Evolutionary conservation across 768 basidiomycete genomes (phyloP), one percentile per base, ranked within the genome.

Genomic region (Termitomyces sp.): DNA sequence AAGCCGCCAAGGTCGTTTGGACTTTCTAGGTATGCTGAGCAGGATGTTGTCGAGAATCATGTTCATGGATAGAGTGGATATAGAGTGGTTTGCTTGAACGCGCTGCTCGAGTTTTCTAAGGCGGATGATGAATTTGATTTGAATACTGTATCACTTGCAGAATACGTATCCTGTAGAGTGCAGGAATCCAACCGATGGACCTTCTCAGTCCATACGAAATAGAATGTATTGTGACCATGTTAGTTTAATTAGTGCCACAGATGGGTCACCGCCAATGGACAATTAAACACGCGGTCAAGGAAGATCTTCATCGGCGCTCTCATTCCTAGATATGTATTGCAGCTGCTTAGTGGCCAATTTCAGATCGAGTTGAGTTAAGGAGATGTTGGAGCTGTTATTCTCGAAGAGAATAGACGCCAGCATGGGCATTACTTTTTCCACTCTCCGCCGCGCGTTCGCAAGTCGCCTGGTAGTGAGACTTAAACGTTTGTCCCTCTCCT

Each of bases 81-180:
- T 98, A 65, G 96, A 99, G 70, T 97, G 94, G 70, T 99, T 98
- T 77, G 97, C 96, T 82, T 98, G 35, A 98, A 98, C 71, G 86
- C 93, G 9, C 81, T 97, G 8, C 82, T 98, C 45, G 97, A 98
- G 30, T 94, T 92, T 0, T 85, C 91, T 2, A 92, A 98, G 86
- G 94, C 97, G 8, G 9, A 33, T 33, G 31, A 2, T 10, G 9
- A 33, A 33, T 9, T 33, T 8, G 31, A 33, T 33, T 33, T 8
- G 9, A 33, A 10, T 9, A 30, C 8, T 8, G 30, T 30, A 30
- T 30, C 30, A 30, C 30, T 33, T 6, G 9, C 31, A 33, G 31
- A 33, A 33, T 33, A 10, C 9, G 31, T 2, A 33, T 33, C 9
- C 9, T 33, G 35, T 14, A 14, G 12, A 33, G 9, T 33, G n/a